phyloP scores from a whole-genome alignment of 225 moss, liverwort and hornwort genomes.

The Pseudisothecium myosuroides region DNA sequence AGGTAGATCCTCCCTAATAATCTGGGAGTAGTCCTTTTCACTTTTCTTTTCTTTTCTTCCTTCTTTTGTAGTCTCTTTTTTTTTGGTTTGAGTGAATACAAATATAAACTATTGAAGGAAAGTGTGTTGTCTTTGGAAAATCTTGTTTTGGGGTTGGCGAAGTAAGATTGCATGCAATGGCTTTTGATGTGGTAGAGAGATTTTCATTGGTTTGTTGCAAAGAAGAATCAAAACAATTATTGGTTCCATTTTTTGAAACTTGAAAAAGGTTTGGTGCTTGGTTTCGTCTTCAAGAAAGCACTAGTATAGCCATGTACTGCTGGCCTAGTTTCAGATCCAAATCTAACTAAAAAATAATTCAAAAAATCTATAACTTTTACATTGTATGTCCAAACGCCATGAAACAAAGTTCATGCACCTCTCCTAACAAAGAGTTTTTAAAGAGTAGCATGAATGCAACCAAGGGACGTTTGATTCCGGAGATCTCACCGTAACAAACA shows the following conservation, averaged over 20 bases:
- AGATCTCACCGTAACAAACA: no score
- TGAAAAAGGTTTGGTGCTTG: no score
- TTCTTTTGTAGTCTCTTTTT: neutral
- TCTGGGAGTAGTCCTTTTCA: neutral
- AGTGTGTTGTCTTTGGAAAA: accelerated
- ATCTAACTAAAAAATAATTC: no score
- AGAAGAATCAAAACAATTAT: neutral
- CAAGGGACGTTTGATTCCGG: accelerated
- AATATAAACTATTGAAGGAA: neutral
- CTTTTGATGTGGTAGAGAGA: neutral
- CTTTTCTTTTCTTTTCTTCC: accelerated
- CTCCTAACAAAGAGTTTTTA: no score
- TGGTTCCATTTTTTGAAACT: neutral
- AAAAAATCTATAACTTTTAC: no score
- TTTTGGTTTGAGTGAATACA: neutral
- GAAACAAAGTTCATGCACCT: no score
- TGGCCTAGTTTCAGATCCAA: no score
- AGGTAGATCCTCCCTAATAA: no score
- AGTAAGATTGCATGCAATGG: neutral
- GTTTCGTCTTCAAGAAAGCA: neutral
- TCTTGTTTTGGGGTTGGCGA: accelerated
- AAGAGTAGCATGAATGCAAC: no score
- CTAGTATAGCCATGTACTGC: no score
- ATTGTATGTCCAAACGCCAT: no score
- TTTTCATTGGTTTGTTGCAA: neutral